Evolutionary conservation across 2,329 filamentous ascomycete species (phyloP), one percentile per base, ranked within the genome.

Genomic region (Bipolaris victoriae): DNA sequence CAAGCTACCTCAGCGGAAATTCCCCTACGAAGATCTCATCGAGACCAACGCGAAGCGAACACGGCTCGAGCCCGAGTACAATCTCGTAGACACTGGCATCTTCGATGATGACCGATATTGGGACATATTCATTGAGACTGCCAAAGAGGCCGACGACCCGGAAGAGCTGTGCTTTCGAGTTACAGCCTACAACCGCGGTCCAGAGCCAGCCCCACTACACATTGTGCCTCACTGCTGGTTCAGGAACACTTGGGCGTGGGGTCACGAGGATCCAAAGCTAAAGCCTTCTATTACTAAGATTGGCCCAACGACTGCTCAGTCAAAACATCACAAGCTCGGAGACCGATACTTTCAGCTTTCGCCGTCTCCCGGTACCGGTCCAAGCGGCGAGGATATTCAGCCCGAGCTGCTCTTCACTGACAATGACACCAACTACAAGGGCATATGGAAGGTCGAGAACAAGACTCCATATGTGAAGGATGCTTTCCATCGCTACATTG

Each of bases 161-260:
- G 93, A 98, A 26, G 92, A 97, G 79, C 82, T 98, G 11, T 82
- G 96, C 29, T 98, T 97, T 81, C 91, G 95, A 70, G 90, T 98
- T 43, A 97, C 94, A 10, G 94, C 93, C 43, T 98, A 95, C 89
- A 98, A 98, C 74, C 87, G 95, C 67, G 94, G 95, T 15, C 90
- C 92, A 6, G 91, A 97, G 51, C 87, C 91, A 13, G 94, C 95
- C 13, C 93, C 92, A 20, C 81, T 98, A 52, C 95, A 98, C 77
- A 97, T 98, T 70, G 82, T 97, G 41, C 94, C 94, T 7, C 95
- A 98, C 59, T 87, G 97, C 50, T 97, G 93, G 92, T 98, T 97
- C 81, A 88, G 94, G 63, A 98, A 98, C 76, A 97, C 93, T 3
- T 98, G 95, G 95, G 86, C 90, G 37, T 98, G 94, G 94, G 94